phyloP scores from a whole-genome alignment of 108 stramenopile genomes.

The Asterionellopsis glacialis region DNA sequence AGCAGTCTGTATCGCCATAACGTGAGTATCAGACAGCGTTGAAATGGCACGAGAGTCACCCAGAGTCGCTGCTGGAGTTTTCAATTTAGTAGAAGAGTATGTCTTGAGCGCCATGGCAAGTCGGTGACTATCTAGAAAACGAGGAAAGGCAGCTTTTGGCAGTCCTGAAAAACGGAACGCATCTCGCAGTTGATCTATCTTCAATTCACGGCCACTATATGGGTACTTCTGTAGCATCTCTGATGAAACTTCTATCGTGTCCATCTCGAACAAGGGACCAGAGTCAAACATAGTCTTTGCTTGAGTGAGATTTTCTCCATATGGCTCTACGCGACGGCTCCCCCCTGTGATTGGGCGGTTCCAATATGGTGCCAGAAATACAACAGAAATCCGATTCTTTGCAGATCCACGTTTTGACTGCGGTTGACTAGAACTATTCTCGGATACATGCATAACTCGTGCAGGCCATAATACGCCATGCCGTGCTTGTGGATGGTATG shows the following conservation, averaged over 20 bases:
- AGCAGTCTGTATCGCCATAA: constrained; percentile 55
- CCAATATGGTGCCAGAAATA: constrained; percentile 83
- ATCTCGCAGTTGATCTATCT: constrained; percentile 52
- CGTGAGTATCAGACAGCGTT: constrained; percentile 72
- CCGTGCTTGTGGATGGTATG: constrained; percentile 46
- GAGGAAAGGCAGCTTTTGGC: constrained; percentile 62
- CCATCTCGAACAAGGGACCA: constrained; percentile 42
- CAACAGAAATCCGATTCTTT: constrained; percentile 59
- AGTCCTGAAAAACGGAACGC: constrained; percentile 68
- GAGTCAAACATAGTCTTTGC: constrained; percentile 24
- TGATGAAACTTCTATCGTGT: constrained; percentile 68
- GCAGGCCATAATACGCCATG: constrained; percentile 82
- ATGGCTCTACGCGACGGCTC: constrained; percentile 10
- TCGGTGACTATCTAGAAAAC: constrained; percentile 78
- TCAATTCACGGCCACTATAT: constrained; percentile 42
- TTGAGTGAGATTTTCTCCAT: constrained; percentile 17
- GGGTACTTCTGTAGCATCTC: constrained; percentile 66
- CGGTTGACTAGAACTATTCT: constrained; percentile 21
- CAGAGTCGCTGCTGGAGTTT: constrained; percentile 25
- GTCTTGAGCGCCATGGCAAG: constrained; percentile 69
- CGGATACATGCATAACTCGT: constrained; percentile 73
- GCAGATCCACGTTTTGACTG: constrained; percentile 27
- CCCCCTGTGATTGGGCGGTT: constrained; percentile 30
- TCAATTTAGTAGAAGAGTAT: constrained; percentile 56
- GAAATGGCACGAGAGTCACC: constrained; percentile 46